phyloP scores from a whole-genome alignment of 768 basidiomycete genomes.

The Termitomyces sp. region DNA sequence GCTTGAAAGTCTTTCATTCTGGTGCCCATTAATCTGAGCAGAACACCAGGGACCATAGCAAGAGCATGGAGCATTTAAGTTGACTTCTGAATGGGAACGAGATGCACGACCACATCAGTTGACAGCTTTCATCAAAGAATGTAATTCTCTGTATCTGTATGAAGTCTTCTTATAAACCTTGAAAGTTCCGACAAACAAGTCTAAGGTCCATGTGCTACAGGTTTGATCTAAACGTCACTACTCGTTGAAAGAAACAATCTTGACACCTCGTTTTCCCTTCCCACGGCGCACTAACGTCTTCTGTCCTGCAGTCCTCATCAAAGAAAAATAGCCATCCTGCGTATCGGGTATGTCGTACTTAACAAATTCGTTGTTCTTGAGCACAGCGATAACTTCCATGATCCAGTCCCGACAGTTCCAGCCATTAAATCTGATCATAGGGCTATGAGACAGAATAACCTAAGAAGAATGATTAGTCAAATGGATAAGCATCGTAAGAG shows the following conservation, averaged over 20 bases:
- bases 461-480: background rate
- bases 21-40: no score
- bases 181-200: background rate
- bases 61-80: background rate
- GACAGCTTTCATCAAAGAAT: no score
- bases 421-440: background rate
- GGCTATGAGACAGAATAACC: background rate
- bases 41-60: no score
- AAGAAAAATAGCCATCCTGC: background rate
- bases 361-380: background rate
- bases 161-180: no score
- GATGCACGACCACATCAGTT: no score
- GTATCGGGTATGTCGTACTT: background rate
- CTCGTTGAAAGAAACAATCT: background rate
- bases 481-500: background rate
- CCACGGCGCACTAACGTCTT: slow-evolving; percentile 1
- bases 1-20: no score
- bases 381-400: slow-evolving; percentile 4
- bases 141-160: no score
- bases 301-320: background rate
- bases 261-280: background rate
- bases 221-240: background rate
- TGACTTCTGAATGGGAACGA: no score
- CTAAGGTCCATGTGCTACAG: background rate
- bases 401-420: slow-evolving; percentile 11